A percentile compares a stretch with the other conserved stretches of the same genome.
Conservation (phyloP, 768 basidiomycete species). For the Leccinellum albellum region DNA sequence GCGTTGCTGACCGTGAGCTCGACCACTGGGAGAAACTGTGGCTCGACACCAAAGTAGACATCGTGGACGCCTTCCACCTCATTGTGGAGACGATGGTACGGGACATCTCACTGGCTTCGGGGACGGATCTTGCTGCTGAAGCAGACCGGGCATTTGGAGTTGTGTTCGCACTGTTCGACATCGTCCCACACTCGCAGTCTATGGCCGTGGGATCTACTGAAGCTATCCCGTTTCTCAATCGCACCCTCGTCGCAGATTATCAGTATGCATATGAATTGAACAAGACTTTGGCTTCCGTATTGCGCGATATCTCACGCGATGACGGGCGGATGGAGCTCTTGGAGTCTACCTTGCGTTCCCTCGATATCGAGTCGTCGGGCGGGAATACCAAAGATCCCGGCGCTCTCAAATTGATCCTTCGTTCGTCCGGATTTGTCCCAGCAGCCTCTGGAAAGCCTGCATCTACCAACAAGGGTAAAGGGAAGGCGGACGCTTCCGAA, state of each 20-base stretch:
- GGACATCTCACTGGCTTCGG: slow-evolving; percentile 44
- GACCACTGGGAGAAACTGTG: slow-evolving; percentile 72
- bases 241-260: slow-evolving; percentile 66
- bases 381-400: slow-evolving; percentile 42
- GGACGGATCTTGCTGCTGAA: slow-evolving; percentile 40
- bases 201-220: slow-evolving; percentile 12
- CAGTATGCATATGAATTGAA: slow-evolving; percentile 63
- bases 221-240: slow-evolving; percentile 60
- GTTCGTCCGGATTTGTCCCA: slow-evolving; percentile 52
- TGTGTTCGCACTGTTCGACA: slow-evolving; percentile 55
- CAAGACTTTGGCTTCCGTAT: slow-evolving; percentile 42
- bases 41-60: slow-evolving; percentile 68
- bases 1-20: slow-evolving; percentile 28
- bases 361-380: slow-evolving; percentile 27
- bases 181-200: slow-evolving; percentile 25
- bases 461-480: slow-evolving; percentile 38
- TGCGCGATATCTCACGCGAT: slow-evolving; percentile 45
- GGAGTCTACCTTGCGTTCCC: slow-evolving; percentile 45
- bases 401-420: slow-evolving; percentile 59
- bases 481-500: slow-evolving; percentile 27
- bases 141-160: slow-evolving; percentile 55
- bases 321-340: slow-evolving; percentile 58
- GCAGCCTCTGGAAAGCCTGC: neutral
- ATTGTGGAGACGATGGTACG: slow-evolving; percentile 48
- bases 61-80: slow-evolving; percentile 67